Evolutionary conservation across 2,329 filamentous ascomycete species (phyloP), one percentile per base, ranked within the genome.

Genomic region (Cladosporium colombiae): DNA sequence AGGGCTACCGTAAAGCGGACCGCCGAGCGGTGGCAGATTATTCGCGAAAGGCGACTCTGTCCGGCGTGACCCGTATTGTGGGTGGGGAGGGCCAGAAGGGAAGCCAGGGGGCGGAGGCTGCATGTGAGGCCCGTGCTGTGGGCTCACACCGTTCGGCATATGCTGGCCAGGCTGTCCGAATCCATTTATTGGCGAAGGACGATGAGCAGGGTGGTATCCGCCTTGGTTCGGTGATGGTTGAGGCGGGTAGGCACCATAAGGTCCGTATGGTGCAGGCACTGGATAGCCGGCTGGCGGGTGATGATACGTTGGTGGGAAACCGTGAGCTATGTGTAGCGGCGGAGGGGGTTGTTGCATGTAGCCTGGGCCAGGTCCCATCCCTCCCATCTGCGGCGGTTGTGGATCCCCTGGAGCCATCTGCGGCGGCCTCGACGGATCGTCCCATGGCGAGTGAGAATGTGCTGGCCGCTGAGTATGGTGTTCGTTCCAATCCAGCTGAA

Each of bases 91-190:
- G 21, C 61, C 64, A 37, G 76, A 75, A 23, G 61, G 64, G 76
- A 77, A 56, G 74, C 74, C 23, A 73, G 78, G 77, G 16, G 78
- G 78, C 59, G 78, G 77, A 16, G 78, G 78, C 58, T 76, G 69
- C 52, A 70, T 76, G 21, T 67, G 67, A 21, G 67, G 44, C 3
- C n/a, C 57, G 44, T 68, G 68, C 4, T 77, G 77, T 44, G 78
- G 79, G 52, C 74, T 73, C 67, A 77, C 69, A 31, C 78, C 77
- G 62, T 79, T 79, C 27, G 70, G 35, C 58, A 70, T 46, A 71
- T 69, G 29, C 50, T 61, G 68, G 52, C 64, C 60, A 73, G 75
- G 5, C 71, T 72, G 58, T 75, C 55, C 63, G 55, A 66, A 69
- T 21, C 61, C 65, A 18, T 52, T 57, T 53, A 68, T 64, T 16